Evolutionary conservation across 306 rosid genomes (phyloP).

Genomic region (Trifolium pratense): DNA sequence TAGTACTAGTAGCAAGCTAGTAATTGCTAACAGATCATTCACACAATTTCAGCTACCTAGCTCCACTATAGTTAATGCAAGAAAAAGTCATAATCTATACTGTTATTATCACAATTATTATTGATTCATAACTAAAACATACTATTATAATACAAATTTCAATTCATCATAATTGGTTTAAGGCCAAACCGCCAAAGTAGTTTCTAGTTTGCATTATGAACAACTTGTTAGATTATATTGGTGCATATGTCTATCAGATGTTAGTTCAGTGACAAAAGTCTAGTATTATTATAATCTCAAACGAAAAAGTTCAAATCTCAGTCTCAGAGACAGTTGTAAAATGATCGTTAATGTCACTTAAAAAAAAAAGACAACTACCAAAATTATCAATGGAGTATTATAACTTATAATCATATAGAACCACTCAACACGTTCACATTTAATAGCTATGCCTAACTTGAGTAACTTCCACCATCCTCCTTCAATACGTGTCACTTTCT

Average conservation of each 20-base stretch:
- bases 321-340: not conserved
- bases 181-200: not conserved
- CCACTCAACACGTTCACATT: slow-evolving; percentile 53
- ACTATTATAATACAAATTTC: too few relatives aligned
- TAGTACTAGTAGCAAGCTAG: not conserved
- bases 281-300: not conserved
- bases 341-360: not conserved
- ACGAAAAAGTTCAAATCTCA: not conserved
- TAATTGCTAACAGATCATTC: slow-evolving; percentile 1
- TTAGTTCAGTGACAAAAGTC: not conserved
- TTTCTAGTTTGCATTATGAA: not conserved
- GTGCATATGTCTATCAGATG: not conserved
- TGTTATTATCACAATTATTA: not conserved
- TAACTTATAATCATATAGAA: slow-evolving; percentile 25
- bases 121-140: not conserved
- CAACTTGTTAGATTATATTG: not conserved
- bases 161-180: not conserved
- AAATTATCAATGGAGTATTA: slow-evolving; percentile 21
- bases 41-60: slow-evolving; percentile 46
- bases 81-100: slow-evolving; percentile 26
- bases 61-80: slow-evolving; percentile 38
- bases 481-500: slow-evolving; percentile 52
- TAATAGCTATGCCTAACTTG: slow-evolving; percentile 58
- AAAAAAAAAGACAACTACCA: not conserved
- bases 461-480: slow-evolving; percentile 62